Conservation (phyloP, 441 rosid species). For the Biscutella laevigata region DNA sequence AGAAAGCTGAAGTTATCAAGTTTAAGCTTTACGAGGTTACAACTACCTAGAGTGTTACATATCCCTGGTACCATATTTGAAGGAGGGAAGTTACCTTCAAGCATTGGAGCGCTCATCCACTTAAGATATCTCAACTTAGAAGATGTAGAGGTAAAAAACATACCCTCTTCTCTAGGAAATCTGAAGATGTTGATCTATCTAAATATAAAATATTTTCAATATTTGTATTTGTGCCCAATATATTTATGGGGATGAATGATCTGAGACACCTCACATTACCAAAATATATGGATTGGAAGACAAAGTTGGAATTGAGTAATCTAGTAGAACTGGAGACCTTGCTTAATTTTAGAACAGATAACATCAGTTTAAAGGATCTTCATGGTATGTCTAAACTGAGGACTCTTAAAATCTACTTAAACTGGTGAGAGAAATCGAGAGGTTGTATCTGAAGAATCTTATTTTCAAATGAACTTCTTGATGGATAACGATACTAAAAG, state of each 20-base stretch:
- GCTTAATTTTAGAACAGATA: no score
- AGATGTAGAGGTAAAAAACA: accelerated
- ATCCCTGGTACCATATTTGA: accelerated
- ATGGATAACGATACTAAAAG: no score
- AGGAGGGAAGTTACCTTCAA: neutral
- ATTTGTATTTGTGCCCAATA: neutral
- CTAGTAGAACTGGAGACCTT: no score
- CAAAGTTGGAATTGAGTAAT: neutral
- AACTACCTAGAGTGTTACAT: neutral
- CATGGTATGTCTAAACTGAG: neutral
- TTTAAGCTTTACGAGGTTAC: neutral
- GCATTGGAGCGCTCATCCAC: neutral
- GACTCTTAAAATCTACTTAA: neutral
- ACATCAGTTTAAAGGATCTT: neutral
- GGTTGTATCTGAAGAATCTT: neutral
- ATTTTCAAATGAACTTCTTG: neutral
- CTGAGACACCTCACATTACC: neutral
- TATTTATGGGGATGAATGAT: neutral
- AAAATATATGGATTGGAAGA: accelerated
- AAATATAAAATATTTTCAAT: no score
- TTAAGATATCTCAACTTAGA: neutral
- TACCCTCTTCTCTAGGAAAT: neutral
- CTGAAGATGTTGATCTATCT: neutral
- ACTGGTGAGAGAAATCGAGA: neutral
- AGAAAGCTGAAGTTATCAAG: neutral